Conservation (phyloP, 2,329 filamentous ascomycete genomes). For the Penicillium oxalicum region DNA sequence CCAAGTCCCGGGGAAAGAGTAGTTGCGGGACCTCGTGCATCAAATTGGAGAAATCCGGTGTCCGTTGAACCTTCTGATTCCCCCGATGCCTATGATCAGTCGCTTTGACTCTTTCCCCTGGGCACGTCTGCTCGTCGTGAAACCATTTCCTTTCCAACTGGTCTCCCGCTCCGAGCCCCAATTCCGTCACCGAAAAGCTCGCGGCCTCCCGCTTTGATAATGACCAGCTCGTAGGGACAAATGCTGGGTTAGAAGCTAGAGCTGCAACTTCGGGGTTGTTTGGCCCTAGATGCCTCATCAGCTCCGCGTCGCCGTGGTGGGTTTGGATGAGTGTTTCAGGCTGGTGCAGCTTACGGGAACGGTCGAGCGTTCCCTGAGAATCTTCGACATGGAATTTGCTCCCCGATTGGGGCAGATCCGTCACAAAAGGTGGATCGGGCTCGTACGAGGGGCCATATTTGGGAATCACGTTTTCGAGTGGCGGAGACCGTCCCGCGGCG, state of each 20-base stretch:
- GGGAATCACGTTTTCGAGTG: conserved; percentile 26
- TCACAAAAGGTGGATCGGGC: conserved; percentile 32
- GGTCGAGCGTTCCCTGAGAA: conserved; percentile 27
- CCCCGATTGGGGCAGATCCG: conserved; percentile 17
- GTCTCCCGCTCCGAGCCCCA: neutral
- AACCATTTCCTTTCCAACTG: too few relatives aligned
- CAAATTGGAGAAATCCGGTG: neutral
- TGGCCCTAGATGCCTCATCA: conserved; percentile 60
- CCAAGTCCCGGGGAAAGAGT: neutral
- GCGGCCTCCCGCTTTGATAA: too few relatives aligned
- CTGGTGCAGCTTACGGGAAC: conserved; percentile 33
- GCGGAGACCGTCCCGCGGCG: conserved; percentile 33
- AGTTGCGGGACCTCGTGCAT: neutral
- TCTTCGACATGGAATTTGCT: conserved; percentile 12
- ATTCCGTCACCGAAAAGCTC: neutral
- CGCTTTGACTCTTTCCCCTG: too few relatives aligned
- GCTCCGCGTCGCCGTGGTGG: conserved; percentile 55
- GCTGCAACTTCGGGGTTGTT: conserved; percentile 60
- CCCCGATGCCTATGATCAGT: too few relatives aligned
- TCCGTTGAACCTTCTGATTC: too few relatives aligned
- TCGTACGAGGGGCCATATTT: conserved; percentile 28
- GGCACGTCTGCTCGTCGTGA: neutral
- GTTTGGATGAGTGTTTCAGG: conserved; percentile 35
- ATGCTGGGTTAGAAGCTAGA: conserved; percentile 37
- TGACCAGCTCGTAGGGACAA: conserved; percentile 44